Evolutionary conservation across 306 rosid genomes (phyloP).

Genomic region (Cicer pinnatifidum): DNA sequence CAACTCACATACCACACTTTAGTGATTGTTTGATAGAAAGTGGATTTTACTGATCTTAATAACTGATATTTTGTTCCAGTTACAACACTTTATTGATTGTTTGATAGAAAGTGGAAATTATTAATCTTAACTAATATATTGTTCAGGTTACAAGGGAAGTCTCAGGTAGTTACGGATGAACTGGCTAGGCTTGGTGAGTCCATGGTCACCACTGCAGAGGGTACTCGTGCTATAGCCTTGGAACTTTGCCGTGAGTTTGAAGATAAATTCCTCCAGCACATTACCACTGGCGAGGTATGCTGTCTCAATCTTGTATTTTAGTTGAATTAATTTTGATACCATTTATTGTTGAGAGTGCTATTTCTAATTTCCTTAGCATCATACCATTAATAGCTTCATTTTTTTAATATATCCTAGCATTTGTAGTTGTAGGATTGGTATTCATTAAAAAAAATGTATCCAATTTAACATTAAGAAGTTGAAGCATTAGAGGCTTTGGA

Average conservation of each 20-base stretch:
- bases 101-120: neutral
- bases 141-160: slow-evolving; percentile 94
- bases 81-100: too few relatives aligned
- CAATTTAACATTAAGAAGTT: slow-evolving; percentile 3
- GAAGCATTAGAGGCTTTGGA: slow-evolving; percentile 15
- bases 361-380: slow-evolving; percentile 6
- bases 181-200: slow-evolving; percentile 93
- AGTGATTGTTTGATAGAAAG: neutral
- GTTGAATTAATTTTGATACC: slow-evolving; percentile 21
- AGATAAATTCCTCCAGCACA: slow-evolving; percentile 92
- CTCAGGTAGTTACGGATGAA: slow-evolving; percentile 91
- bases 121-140: slow-evolving; percentile 34
- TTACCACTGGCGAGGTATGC: slow-evolving; percentile 90
- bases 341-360: slow-evolving; percentile 7
- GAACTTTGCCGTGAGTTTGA: slow-evolving; percentile 99
- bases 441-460: neutral
- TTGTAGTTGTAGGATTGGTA: slow-evolving; percentile 6
- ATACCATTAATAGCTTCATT: slow-evolving; percentile 1
- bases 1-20: neutral
- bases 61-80: slow-evolving; percentile 55
- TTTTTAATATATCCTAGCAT: neutral
- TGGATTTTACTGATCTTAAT: slow-evolving; percentile 3
- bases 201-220: slow-evolving; percentile 89
- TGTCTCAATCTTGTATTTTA: slow-evolving; percentile 34
- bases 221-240: slow-evolving; percentile 93